Evolutionary conservation across 2,329 filamentous ascomycete species (phyloP).

Genomic region (Apiospora malaysiana): DNA sequence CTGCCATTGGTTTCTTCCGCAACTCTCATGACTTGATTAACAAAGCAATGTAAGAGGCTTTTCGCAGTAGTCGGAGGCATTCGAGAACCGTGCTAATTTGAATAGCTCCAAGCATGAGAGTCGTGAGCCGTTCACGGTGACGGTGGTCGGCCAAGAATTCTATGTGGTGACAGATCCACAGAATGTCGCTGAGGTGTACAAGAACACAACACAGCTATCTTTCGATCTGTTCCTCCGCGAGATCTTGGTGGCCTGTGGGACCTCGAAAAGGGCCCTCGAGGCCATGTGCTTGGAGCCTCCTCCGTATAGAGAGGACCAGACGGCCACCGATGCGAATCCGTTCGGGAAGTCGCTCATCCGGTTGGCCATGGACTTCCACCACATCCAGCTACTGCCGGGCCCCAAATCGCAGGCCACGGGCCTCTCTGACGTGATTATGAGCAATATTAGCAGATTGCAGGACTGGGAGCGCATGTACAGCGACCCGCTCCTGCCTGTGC

Average conservation of each 20-base stretch:
- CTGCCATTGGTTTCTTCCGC: no score
- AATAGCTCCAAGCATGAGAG: no score
- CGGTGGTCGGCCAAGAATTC: not conserved
- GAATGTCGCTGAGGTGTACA: constrained; percentile 12
- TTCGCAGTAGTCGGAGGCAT: no score
- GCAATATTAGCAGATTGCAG: no score
- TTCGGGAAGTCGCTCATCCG: constrained; percentile 4
- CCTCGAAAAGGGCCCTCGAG: not conserved
- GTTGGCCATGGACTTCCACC: not conserved
- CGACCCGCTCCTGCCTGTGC: no score
- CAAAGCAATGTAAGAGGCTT: no score
- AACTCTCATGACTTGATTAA: no score
- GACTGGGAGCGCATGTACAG: no score
- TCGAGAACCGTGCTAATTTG: no score
- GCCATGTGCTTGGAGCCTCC: constrained; percentile 2
- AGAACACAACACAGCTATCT: not conserved
- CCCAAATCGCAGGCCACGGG: not conserved
- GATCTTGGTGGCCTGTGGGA: not conserved
- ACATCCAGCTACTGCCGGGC: constrained; percentile 4
- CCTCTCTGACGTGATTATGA: no score
- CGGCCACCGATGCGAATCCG: not conserved
- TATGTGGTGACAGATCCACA: constrained; percentile 13
- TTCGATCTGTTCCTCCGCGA: constrained; percentile 17
- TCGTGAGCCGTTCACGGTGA: constrained; percentile 14
- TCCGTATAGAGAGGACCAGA: not conserved